These are phyloP conservation scores for Mycena vulgaris DNA, from an alignment of 768 basidiomycete species.

Conservation along the genomic window DNA sequence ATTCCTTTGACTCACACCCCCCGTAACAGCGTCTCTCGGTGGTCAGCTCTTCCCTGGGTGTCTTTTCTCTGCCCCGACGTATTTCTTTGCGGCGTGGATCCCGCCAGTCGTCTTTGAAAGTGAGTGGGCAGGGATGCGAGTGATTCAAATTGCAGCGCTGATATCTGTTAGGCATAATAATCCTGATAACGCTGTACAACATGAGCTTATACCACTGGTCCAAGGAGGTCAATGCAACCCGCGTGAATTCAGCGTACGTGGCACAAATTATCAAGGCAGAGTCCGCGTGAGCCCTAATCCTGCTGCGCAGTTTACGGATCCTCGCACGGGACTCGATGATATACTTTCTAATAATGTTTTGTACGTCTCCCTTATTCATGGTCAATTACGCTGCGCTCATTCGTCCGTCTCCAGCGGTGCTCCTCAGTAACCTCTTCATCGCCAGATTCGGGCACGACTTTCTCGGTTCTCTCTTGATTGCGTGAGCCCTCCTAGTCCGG, in stretches of 20 bases:
- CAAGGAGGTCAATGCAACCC: constrained; percentile 33
- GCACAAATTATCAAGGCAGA: no score
- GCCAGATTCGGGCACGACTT: constrained; percentile 39
- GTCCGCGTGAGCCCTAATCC: no score
- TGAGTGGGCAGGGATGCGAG: no score
- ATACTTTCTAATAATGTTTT: constrained; percentile 42
- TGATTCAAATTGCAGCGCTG: no score
- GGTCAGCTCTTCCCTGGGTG: constrained; percentile 39
- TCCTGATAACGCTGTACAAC: constrained; percentile 40
- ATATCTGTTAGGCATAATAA: constrained; percentile 33
- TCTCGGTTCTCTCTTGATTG: constrained; percentile 40
- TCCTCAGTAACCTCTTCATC: constrained; percentile 40
- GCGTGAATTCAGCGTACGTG: constrained; percentile 3
- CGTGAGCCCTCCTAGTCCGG: constrained; percentile 31
- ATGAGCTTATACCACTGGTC: constrained; percentile 27
- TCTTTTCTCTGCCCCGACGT: constrained; percentile 34
- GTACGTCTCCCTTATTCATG: constrained; percentile 16
- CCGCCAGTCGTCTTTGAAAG: constrained; percentile 42
- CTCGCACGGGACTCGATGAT: constrained; percentile 44
- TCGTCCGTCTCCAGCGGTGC: no score
- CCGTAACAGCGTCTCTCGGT: constrained; percentile 27
- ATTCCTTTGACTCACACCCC: neutral
- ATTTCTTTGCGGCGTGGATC: constrained; percentile 42
- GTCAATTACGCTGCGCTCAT: no score
- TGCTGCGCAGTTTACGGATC: constrained; percentile 29